Base-by-base conservation (phyloP, 73 alveolate species). In the Uronychia setigera region DNA sequence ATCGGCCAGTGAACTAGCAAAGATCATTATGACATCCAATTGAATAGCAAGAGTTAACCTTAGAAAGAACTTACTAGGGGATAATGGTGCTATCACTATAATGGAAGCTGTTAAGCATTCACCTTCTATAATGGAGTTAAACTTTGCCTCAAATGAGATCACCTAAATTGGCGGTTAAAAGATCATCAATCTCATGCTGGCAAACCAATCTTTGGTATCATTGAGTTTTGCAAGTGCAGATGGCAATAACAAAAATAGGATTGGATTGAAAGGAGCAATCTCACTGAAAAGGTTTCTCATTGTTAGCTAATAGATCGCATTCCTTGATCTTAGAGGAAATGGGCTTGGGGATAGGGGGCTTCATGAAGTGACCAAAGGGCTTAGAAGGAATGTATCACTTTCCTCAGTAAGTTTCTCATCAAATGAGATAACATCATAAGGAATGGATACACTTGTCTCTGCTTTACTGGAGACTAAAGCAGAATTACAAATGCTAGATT, bases 101-200 rank as follows among this genome's bases (percentile, higher is more conserved):
- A 85, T 85, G 91, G 35, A 77, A 19, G 91, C 85, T 0, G 59
- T 85, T 1, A 34, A 77, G 46, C 5, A 33, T 13, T 29, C 74
- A 11, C 35, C 29, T 33, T 32, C 85, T 1, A 74, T 85, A 5
- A 33, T 85, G 1, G 77, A 35, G 11, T 32, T 85, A 1, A 78
- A 85, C 31, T 19, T 85, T 9, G 86, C 82, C 1, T 77, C 85
- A 1, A 85, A 85, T 77, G 91, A 85, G 34, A 76, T 85, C 67
- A 46, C 67, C 19, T 46, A 46, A 5, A 46, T 11, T 11, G 67
- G 67, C 5, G 67, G n/a, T 11, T 46, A 5, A 19, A 11, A 46
- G 67, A 46, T 46, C 5, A 11, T 46, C 67, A 11, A 46, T 5
- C 5, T 46, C n/a, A 5, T 46, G n/a, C 67, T 46, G 5, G n/a